These are phyloP conservation scores for Eucalyptus sideroxylon DNA, from an alignment of 345 rosid species.

Conservation along the genomic window DNA sequence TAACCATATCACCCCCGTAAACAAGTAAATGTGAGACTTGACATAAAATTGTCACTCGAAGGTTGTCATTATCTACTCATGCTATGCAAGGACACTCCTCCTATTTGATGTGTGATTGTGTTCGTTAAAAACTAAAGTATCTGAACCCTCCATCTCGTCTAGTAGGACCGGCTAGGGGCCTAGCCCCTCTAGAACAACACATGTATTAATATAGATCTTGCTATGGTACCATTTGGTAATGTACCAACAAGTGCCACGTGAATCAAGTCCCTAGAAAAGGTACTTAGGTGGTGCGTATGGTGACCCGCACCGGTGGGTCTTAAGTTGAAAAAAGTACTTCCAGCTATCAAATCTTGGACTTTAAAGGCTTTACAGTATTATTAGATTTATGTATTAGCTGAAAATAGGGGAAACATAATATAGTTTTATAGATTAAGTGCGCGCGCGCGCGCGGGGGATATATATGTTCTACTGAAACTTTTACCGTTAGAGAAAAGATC, in stretches of 20 bases:
- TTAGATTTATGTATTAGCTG: not conserved
- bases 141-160: not conserved
- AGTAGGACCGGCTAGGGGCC: not conserved
- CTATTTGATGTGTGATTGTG: not conserved
- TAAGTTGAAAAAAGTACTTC: not conserved
- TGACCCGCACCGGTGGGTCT: not conserved
- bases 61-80: not conserved
- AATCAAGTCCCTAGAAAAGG: not conserved
- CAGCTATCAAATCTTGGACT: not conserved
- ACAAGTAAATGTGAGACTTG: not conserved
- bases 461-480: not conserved
- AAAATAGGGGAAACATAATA: not conserved
- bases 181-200: not conserved
- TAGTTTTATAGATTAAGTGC: not conserved
- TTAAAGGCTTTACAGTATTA: not conserved
- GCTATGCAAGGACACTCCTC: not conserved
- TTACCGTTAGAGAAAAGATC: not conserved
- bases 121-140: not conserved
- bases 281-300: not conserved
- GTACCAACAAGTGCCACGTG: not conserved
- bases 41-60: not conserved
- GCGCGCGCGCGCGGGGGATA: fast-evolving
- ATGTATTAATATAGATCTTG: not conserved
- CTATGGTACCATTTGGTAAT: not conserved
- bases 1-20: not conserved